Evolutionary conservation across 352 stramenopile species (phyloP).

Genomic region (Aphanomyces invadans): DNA sequence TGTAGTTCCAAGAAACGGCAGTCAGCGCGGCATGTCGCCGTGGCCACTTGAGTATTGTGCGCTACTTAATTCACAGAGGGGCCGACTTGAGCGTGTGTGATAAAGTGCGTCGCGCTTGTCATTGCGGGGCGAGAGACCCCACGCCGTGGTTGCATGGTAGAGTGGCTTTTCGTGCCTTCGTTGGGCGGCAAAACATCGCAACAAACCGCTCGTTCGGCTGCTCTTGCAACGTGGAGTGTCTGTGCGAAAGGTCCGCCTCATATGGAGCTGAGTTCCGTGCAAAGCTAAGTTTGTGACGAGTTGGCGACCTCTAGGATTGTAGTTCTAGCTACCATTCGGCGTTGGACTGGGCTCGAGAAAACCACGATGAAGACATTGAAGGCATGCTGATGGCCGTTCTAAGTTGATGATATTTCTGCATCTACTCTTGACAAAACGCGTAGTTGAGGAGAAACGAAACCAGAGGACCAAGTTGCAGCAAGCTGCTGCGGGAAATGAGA

Average conservation of each 20-base stretch:
- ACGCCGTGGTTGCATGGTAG: neutral
- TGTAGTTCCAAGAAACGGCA: slow-evolving; percentile 18
- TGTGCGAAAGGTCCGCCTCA: neutral
- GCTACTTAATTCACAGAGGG: slow-evolving; percentile 2
- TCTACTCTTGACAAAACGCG: neutral
- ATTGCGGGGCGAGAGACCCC: neutral
- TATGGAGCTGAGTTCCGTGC: no score
- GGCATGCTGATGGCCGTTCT: neutral
- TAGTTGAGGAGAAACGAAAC: slow-evolving; percentile 22
- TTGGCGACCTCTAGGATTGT: neutral
- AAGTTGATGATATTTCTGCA: neutral
- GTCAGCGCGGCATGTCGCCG: slow-evolving; percentile 14
- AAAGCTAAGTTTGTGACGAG: neutral
- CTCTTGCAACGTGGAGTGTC: slow-evolving; percentile 11
- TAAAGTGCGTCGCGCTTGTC: slow-evolving; percentile 6
- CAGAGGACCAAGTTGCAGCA: neutral
- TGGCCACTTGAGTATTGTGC: neutral
- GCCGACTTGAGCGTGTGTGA: slow-evolving; percentile 13
- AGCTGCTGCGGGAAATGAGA: neutral
- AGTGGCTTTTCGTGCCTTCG: slow-evolving; percentile 20
- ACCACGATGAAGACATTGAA: slow-evolving; percentile 15
- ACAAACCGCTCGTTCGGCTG: neutral
- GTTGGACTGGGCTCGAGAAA: slow-evolving; percentile 18
- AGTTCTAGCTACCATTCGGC: slow-evolving; percentile 5
- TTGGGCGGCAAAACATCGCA: slow-evolving; percentile 17